phyloP scores from a whole-genome alignment of 2,329 filamentous ascomycete genomes.

The Colletotrichum orchidophilum region DNA sequence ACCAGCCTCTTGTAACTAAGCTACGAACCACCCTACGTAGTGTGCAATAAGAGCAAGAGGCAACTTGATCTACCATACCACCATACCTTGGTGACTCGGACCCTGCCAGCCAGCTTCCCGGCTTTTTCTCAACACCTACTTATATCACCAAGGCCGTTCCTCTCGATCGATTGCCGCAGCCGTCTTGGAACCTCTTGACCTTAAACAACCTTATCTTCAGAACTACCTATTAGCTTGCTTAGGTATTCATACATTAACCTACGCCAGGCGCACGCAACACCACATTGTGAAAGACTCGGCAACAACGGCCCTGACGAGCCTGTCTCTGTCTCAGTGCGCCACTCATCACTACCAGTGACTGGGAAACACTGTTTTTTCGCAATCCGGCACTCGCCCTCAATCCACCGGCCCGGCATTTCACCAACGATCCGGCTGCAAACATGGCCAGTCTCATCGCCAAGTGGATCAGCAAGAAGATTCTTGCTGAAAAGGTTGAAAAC shows the following conservation, averaged over 20 bases:
- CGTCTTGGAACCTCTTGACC: not conserved
- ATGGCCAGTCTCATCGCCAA: slow-evolving; percentile 66
- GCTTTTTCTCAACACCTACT: not conserved
- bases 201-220: not conserved
- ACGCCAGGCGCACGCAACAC: not conserved
- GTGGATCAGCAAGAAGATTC: slow-evolving; percentile 63
- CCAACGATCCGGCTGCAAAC: slow-evolving; percentile 24
- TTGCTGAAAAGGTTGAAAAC: slow-evolving; percentile 65
- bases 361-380: not conserved
- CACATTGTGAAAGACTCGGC: not conserved
- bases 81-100: slow-evolving; percentile 3
- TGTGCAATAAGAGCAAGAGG: not conserved
- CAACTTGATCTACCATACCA: not conserved
- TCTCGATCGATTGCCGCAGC: not conserved
- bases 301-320: not conserved
- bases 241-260: not conserved
- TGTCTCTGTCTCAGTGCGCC: not conserved
- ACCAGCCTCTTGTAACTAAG: slow-evolving; percentile 2
- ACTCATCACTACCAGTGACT: not conserved
- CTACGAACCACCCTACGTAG: not conserved
- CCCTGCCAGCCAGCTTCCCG: slow-evolving; percentile 7
- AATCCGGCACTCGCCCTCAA: slow-evolving; percentile 25
- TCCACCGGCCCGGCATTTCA: not conserved
- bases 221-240: not conserved
- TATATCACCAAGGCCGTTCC: slow-evolving; percentile 5